Conservation (phyloP, 257 asterid genomes). For the Mitragyna speciosa region DNA sequence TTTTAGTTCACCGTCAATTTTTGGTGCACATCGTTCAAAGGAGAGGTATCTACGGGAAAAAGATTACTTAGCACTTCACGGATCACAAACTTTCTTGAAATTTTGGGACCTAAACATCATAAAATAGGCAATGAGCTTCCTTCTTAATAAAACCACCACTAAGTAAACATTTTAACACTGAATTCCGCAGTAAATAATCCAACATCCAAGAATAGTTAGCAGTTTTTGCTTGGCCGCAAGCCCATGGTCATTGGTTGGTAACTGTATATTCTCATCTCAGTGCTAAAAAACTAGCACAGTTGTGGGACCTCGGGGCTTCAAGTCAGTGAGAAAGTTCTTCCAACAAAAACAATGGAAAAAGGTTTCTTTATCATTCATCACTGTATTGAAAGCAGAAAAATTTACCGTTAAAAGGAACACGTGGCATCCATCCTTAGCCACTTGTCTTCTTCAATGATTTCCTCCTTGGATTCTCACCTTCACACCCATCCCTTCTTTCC, state of each 20-base stretch:
- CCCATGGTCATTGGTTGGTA: background rate
- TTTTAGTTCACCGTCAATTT: too few species aligned
- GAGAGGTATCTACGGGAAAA: too few species aligned
- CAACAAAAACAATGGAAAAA: background rate
- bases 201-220: background rate
- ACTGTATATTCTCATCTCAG: background rate
- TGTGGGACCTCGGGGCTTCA: background rate
- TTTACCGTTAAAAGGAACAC: slow-evolving; percentile 64
- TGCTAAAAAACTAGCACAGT: background rate
- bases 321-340: background rate
- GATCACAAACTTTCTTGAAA: too few species aligned
- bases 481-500: slow-evolving; percentile 27
- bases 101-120: too few species aligned
- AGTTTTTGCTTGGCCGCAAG: background rate
- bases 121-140: too few species aligned
- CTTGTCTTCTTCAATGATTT: slow-evolving; percentile 39
- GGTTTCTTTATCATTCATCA: slow-evolving; percentile 18
- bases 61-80: too few species aligned
- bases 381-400: background rate
- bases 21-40: too few species aligned
- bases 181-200: slow-evolving; percentile 1
- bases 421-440: slow-evolving; percentile 38
- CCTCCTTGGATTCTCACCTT: slow-evolving; percentile 55
- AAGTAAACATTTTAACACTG: background rate
- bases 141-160: too few species aligned